Base-by-base conservation (phyloP, 495 filamentous ascomycete species). In the Hyaloscypha variabilis region DNA sequence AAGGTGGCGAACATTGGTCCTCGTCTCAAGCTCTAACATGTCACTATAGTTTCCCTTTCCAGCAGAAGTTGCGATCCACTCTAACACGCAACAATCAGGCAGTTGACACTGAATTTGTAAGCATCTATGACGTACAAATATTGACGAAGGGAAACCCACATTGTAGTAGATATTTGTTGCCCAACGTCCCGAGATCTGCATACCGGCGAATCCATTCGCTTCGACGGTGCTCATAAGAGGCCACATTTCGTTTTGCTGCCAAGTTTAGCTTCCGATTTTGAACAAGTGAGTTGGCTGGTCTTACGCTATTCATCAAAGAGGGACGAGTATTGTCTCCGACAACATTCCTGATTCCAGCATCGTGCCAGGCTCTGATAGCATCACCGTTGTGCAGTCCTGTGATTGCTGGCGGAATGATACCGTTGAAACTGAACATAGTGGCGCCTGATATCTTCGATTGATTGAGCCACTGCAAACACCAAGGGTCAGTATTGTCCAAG, bases 381-480 rank as follows among this genome's bases (percentile, higher is more conserved):
- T 89, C 86, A 19, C 83, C 86, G 71, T 89, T 89, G 76, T 88
- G 85, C 11, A 88, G 65, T 53, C 86, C 86, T 1, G 86, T 88
- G 60, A 89, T 89, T 60, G 82, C 84, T 0, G 86, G 87, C 8
- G 86, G 87, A 67, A 88, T 86, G 59, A 89, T 79, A 29, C 87
- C 86, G 30, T 77, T 77, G 24, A 71, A 66, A 21, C 80, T 85
- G 65, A 79, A 87, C 30, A 34, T 34, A 34, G 30, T 34, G 4
- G 30, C 11, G 11, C 11, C 30, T 5, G 30, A 4, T 5, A 34
- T 34, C 30, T 11, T 34, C 30, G 11, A 34, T 34, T 34, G 30
- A 34, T 34, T 34, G 5, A 34, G 30, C 30, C 30, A 34, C 30
- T 34, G 30, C 4, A 5, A 4, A 34, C 5, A 34, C 11, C 5